Evolutionary conservation across 2,329 filamentous ascomycete genomes (phyloP), one percentile per base, ranked within the genome.

Genomic region (Coleophoma eucalyptorum): DNA sequence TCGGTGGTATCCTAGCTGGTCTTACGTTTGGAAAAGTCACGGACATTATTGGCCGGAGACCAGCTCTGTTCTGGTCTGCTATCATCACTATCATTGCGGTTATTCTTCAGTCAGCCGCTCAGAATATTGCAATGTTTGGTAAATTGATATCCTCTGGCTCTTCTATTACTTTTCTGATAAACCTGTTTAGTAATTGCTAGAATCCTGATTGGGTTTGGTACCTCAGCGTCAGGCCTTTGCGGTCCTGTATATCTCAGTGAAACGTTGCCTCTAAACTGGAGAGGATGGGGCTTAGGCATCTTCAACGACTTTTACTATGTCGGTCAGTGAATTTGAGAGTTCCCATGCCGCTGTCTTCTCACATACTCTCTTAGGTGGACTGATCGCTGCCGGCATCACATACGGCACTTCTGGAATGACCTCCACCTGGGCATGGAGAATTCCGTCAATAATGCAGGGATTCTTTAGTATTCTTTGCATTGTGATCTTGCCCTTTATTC

Each of bases 221-320:
- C 50, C 35, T 51, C 54, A 12, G 48, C 50, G 11, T 51, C 50
- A 6, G 50, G 49, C n/a, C 67, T 75, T n/a, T 71, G 72, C 1
- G 74, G 69, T 1, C 69, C 70, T 1, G 72, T 77, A 0, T 77
- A 76, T 49, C 66, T 81, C 5, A 71, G 72, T 1, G 78, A 81
- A 61, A 73, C 72, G 0, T 73, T 77, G 46, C 69, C 75, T 0
- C 69, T 63, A 50, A 61, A 67, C 6, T 76, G 70, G 66, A 67
- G 74, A 33, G 72, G 68, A 4, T 75, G 70, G 70, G 71, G 70
- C 2, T 65, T 70, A 3, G 71, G 70, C 0, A 43, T 74, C 4
- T 61, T 72, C 21, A 68, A 69, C 40, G 65, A 69, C 42, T 70
- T 66, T 48, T 72, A 67, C 31, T 58, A 58, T 37, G 40, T 6